Evolutionary conservation across 805 yeast genomes (phyloP), one percentile per base, ranked within the genome.

Genomic region (Debaryomyces maramus): DNA sequence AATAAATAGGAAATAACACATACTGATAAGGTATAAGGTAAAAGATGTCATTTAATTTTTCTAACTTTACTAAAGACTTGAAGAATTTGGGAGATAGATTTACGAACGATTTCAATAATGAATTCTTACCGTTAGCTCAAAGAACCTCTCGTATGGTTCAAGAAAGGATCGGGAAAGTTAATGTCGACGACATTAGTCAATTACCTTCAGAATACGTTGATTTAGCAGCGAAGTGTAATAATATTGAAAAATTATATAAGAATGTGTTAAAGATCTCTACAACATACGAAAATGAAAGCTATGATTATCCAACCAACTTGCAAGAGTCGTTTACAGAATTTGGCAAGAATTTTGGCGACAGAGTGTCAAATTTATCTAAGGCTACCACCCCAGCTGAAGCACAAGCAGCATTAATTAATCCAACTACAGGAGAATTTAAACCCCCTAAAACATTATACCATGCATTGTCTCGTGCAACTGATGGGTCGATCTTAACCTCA

Each of bases 321-420:
- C 77, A 77, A 52, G 96, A 88, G 56, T 80, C 89, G n/a, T 77
- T 87, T 47, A 72, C 75, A 36, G 90, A 84, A 46, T 75, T 85
- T 43, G 81, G 88, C 38, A 81, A 81, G 63, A 75, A 75, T 48
- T 73, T 87, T 44, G 71, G 82, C 37, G 70, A 73, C 39, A 78
- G 86, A 51, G 83, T 86, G 34, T 71, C 76, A 43, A 85, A 80
- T 45, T 70, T 86, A 44, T 77, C 89, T 13, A 77, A 75, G 56
- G 95, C 89, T 10, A 75, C 83, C 34, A 74, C 85, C 17, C 87
- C 91, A 1, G 75, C 80, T n/a, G 95, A 87, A 58, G 91, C 90
- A 4, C 93, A 87, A 66, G 78, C 85, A 10, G 85, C 87, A 10
- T 58, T 70, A 46, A 66, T 85, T 29, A 67, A 76, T 39, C 61